Base-by-base conservation (phyloP, 1,139 yeast genomes). In the Wickerhamomyces sp. region DNA sequence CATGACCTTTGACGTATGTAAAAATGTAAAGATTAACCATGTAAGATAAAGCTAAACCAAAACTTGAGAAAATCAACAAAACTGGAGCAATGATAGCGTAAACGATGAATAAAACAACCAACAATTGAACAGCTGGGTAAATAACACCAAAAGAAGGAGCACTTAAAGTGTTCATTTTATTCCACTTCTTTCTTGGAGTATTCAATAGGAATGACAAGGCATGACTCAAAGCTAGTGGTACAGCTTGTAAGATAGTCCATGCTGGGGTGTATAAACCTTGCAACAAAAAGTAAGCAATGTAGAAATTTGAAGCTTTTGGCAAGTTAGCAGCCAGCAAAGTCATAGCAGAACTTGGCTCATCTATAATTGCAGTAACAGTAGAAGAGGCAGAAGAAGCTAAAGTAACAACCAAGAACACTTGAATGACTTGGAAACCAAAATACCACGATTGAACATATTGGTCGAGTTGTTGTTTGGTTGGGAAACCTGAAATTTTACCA, bases 351-450 rank as follows among this genome's bases (percentile, higher is more conserved):
- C 66, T 51, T 34, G 91, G 90, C 14, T 79, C 63, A 13, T 67
- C 61, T 18, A 72, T 64, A 44, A 82, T 78, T 48, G 80, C 76
- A 13, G 73, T 67, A 8, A 80, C 78, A 4, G 84, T 82, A 2
- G 93, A 74, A 11, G 95, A 72, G 13, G 95, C 87, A 40, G 96
- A 80, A 11, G 96, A 87, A 23, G 95, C 73, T 48, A 88, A 64
- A 1, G 97, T 88, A 44, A 88, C 76, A 44, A 90, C 90, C 51
- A 91, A 66, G 67, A 91, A 91, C 7, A 76, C 88, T 63, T 91
- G 90, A 40, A 91, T 81, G 44, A 89, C 91, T 66, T 86, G 93
- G 78, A 91, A 91, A 3, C 90, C 95, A 68, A 77, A 93, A 65
- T 72, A 93, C 75, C 95, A 84, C 27, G 83, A 75, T 66, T 93